Percentiles rank a stretch among this genome's conserved stretches.
phyloP scores from a whole-genome alignment of 768 basidiomycete genomes.

The Tylopilus cervinicoccineus region DNA sequence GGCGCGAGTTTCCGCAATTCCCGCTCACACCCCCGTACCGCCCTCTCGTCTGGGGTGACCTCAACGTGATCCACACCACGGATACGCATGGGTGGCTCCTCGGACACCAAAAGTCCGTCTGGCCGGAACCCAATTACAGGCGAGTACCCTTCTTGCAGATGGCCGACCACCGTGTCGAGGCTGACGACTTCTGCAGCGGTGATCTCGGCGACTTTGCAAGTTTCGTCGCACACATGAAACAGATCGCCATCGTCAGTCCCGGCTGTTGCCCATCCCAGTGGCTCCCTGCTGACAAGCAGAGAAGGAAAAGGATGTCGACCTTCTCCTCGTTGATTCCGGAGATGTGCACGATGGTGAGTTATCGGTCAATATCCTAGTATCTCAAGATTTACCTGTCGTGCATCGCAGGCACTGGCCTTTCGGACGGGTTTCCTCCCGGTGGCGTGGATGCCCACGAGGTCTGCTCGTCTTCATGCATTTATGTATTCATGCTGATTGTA shows the following conservation, averaged over 20 bases:
- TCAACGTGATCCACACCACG: slow-evolving; percentile 85
- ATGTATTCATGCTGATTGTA: background rate
- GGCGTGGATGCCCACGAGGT: slow-evolving; percentile 74
- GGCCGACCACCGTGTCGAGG: background rate
- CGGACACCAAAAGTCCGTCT: slow-evolving; percentile 73
- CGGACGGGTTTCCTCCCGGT: slow-evolving; percentile 69
- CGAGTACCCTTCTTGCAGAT: slow-evolving; percentile 20
- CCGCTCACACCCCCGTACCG: slow-evolving; percentile 55
- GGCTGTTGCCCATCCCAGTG: background rate
- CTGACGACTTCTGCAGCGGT: slow-evolving; percentile 32
- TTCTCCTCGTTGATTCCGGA: slow-evolving; percentile 80
- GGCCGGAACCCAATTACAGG: slow-evolving; percentile 77
- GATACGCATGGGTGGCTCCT: slow-evolving; percentile 82
- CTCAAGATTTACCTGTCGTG: background rate
- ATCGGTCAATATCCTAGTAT: background rate
- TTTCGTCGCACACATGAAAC: slow-evolving; percentile 83
- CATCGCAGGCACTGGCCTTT: slow-evolving; percentile 65
- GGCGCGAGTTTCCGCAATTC: slow-evolving; percentile 38
- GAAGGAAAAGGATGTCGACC: slow-evolving; percentile 70
- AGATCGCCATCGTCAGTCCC: slow-evolving; percentile 52
- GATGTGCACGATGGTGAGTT: slow-evolving; percentile 63
- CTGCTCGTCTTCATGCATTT: slow-evolving; percentile 11
- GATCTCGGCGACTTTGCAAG: slow-evolving; percentile 82
- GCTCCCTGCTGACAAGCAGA: background rate
- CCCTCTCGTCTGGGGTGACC: slow-evolving; percentile 79